phyloP scores from a whole-genome alignment of 352 stramenopile genomes.

The Pythium insidiosum region DNA sequence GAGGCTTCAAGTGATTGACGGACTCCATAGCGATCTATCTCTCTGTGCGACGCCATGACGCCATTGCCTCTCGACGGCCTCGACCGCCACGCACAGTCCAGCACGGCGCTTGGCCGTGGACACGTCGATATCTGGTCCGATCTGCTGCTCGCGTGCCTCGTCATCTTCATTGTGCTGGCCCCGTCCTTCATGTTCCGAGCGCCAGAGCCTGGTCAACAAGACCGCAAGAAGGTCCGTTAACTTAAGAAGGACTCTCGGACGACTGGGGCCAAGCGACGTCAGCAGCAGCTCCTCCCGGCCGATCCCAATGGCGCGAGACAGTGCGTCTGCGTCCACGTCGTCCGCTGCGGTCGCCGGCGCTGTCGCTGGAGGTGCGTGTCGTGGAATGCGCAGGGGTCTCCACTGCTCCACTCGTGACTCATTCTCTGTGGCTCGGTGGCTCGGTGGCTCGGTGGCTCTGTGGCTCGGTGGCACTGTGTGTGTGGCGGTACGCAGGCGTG shows the following conservation, averaged over 20 bases:
- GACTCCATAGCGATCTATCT: too few relatives aligned
- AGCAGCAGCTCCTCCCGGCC: slow-evolving; percentile 7
- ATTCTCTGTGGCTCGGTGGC: neutral
- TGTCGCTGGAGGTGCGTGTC: slow-evolving; percentile 46
- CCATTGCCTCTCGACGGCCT: too few relatives aligned
- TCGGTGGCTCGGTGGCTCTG: neutral
- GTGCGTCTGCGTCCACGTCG: slow-evolving; percentile 24
- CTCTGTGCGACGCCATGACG: too few relatives aligned
- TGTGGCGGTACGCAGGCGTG: slow-evolving; percentile 18
- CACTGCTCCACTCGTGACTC: neutral
- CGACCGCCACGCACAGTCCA: too few relatives aligned
- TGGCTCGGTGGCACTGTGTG: neutral
- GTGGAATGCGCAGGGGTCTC: slow-evolving; percentile 31
- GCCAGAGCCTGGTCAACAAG: neutral
- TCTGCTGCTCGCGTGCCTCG: slow-evolving; percentile 42
- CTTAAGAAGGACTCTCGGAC: neutral
- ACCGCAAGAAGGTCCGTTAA: slow-evolving; percentile 17
- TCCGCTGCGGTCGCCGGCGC: slow-evolving; percentile 54
- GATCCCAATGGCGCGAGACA: neutral
- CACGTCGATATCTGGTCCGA: slow-evolving; percentile 53
- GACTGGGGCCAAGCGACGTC: slow-evolving; percentile 4
- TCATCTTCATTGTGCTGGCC: slow-evolving; percentile 61
- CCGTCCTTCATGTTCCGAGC: slow-evolving; percentile 47
- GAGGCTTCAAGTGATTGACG: too few relatives aligned
- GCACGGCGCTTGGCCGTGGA: too few relatives aligned